Evolutionary conservation across 2,329 filamentous ascomycete species (phyloP).

Genomic region (Cercospora sesami): DNA sequence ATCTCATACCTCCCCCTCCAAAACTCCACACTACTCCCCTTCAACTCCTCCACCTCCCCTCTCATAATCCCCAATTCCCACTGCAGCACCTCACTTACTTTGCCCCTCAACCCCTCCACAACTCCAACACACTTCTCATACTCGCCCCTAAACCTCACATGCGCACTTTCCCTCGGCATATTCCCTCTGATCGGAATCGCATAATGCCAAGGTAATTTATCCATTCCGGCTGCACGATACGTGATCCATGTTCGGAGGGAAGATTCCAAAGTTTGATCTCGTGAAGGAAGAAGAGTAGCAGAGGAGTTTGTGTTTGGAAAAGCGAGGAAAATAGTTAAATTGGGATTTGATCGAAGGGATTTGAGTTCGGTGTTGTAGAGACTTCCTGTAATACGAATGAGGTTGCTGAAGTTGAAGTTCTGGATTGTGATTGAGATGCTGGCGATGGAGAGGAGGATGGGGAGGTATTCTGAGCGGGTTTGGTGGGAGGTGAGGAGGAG

Average conservation of each 20-base stretch:
- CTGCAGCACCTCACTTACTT: slow-evolving; percentile 25
- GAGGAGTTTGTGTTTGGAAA: neutral
- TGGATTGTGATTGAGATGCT: slow-evolving; percentile 23
- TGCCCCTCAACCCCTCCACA: neutral
- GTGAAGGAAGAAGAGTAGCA: too few species aligned
- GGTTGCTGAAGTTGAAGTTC: slow-evolving; percentile 34
- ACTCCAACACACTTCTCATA: slow-evolving; percentile 4
- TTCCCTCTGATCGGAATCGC: neutral
- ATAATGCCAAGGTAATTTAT: slow-evolving; percentile 34
- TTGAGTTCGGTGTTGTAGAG: slow-evolving; percentile 36
- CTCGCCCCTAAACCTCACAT: neutral
- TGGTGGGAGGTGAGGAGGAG: slow-evolving; percentile 32
- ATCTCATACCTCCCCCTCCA: neutral
- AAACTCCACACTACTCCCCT: neutral
- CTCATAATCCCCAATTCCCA: slow-evolving; percentile 29
- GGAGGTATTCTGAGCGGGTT: slow-evolving; percentile 31
- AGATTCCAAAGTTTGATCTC: too few species aligned
- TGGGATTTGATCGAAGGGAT: slow-evolving; percentile 30
- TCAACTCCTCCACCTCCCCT: slow-evolving; percentile 19
- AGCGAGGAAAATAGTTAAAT: slow-evolving; percentile 23
- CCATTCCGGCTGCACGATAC: slow-evolving; percentile 25
- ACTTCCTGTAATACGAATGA: slow-evolving; percentile 27
- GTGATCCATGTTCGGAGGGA: slow-evolving; percentile 31
- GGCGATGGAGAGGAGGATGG: slow-evolving; percentile 32
- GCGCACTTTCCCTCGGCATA: neutral